Conservation (phyloP, 2,329 filamentous ascomycete genomes). For the Talaromyces sp. region DNA sequence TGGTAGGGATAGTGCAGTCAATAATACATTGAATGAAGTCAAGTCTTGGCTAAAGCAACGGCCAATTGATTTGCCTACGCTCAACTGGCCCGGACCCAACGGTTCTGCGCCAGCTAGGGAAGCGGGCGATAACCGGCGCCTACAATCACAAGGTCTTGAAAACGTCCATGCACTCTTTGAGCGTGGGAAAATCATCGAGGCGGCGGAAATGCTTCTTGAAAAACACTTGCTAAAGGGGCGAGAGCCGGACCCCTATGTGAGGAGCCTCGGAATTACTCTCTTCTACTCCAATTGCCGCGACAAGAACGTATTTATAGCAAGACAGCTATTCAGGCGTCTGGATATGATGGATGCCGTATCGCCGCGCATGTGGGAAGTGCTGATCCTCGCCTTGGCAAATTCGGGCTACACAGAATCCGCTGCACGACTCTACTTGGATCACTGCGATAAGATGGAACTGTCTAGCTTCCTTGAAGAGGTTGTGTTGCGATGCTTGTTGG, state of each 20-base stretch:
- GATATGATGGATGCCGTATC: slow-evolving; percentile 28
- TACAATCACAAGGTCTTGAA: slow-evolving; percentile 6
- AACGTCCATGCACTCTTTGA: slow-evolving; percentile 24
- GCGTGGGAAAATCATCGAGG: slow-evolving; percentile 27
- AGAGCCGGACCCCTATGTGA: slow-evolving; percentile 22
- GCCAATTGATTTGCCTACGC: not conserved
- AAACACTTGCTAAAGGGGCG: slow-evolving; percentile 17
- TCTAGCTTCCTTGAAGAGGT: slow-evolving; percentile 29
- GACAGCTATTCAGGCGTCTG: slow-evolving; percentile 31
- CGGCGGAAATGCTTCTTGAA: slow-evolving; percentile 33
- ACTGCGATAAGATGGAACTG: slow-evolving; percentile 24
- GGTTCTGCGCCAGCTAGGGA: not conserved
- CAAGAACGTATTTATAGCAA: slow-evolving; percentile 35
- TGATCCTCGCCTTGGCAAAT: slow-evolving; percentile 33
- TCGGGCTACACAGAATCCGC: slow-evolving; percentile 34
- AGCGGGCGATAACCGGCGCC: not conserved
- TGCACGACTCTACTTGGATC: slow-evolving; percentile 27
- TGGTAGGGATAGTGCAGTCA: not conserved
- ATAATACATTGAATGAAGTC: not conserved
- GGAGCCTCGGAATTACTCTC: slow-evolving; percentile 25
- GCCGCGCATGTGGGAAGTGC: slow-evolving; percentile 30
- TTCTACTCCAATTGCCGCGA: slow-evolving; percentile 34
- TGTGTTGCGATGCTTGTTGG: slow-evolving; percentile 33
- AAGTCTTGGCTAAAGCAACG: not conserved
- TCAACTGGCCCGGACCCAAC: not conserved